These are phyloP conservation scores for Serendipita sp. DNA, from an alignment of 768 basidiomycete genomes.

Conservation along the genomic window DNA sequence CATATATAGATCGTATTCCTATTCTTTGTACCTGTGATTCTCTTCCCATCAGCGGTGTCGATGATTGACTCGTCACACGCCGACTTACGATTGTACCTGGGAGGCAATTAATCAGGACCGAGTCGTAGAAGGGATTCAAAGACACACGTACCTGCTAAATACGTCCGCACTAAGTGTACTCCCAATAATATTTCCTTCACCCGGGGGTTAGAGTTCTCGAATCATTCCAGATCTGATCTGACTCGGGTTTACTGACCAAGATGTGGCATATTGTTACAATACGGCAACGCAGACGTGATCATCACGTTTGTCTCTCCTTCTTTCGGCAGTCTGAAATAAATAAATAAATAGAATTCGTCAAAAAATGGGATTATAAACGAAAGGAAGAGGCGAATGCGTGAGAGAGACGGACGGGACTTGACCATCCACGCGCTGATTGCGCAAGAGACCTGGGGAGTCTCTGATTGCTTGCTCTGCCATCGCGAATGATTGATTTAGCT, in stretches of 20 bases:
- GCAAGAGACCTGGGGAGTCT: neutral
- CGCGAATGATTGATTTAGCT: neutral
- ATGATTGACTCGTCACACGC: neutral
- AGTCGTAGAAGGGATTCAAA: neutral
- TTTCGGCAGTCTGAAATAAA: conserved; percentile 43
- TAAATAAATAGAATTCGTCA: conserved; percentile 13
- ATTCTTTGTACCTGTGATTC: conserved; percentile 46
- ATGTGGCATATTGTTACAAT: conserved; percentile 95
- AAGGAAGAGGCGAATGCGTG: neutral
- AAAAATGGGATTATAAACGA: neutral
- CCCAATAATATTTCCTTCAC: conserved; percentile 72
- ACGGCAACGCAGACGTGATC: conserved; percentile 89
- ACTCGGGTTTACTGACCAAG: conserved; percentile 37
- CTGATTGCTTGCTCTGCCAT: neutral
- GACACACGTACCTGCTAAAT: conserved; percentile 59
- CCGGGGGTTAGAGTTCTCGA: neutral
- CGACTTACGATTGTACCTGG: conserved; percentile 17
- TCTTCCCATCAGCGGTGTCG: neutral
- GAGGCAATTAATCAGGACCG: neutral
- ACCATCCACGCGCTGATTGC: neutral
- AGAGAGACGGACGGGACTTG: neutral
- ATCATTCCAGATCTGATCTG: neutral
- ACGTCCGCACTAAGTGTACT: conserved; percentile 96
- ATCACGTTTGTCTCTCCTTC: conserved; percentile 76
- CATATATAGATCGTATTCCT: conserved; percentile 85